Base-by-base conservation (phyloP, 257 asterid genomes). In the Lycium ferocissimum region DNA sequence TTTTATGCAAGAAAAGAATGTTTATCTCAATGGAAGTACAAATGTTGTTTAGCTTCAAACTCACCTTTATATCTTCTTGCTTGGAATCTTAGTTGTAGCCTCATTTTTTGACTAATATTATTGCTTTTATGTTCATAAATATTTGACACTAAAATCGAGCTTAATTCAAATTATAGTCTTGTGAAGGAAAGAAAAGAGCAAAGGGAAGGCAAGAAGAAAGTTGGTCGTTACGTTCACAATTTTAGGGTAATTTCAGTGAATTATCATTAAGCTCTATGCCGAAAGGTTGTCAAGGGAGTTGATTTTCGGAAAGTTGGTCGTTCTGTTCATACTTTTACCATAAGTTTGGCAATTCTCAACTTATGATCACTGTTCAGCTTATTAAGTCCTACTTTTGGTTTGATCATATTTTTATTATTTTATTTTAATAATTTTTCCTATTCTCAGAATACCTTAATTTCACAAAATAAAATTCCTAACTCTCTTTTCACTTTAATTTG, bases 61-160 rank as follows among this genome's bases (percentile, higher is more conserved):
- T 45, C 40, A 72, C 18, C 80, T 45, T 45, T 9, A 11, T 45
- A 10, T 43, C 57, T 72, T 72, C 58, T n/a, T 45, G 18, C 9
- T 72, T n/a, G 10, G 38, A 72, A 72, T 72, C 38, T 73, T 11
- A 73, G 15, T 20, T 47, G 40, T 15, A 73, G 81, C 81, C 43
- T 73, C 59, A 47, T 47, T 47, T 73, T 45, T 73, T 73, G 40
- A 73, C 59, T 47, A n/a, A 45, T 11, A 7, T 40, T 14, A 56
- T 4, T 56, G 61, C 61, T 3, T 56, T 54, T 11, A 3, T 49
- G 54, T 11, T 53, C 57, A 53, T 53, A 53, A 53, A 53, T 4
- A 53, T 53, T 3, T 40, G 7, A 11, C 57, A 13, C 57, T 53
- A 53, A 26, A 26, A 15, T 56, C 61, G n/a, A 56, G n/a, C n/a